phyloP scores from a whole-genome alignment of 257 asterid genomes.

The Lavandula angustifolia region DNA sequence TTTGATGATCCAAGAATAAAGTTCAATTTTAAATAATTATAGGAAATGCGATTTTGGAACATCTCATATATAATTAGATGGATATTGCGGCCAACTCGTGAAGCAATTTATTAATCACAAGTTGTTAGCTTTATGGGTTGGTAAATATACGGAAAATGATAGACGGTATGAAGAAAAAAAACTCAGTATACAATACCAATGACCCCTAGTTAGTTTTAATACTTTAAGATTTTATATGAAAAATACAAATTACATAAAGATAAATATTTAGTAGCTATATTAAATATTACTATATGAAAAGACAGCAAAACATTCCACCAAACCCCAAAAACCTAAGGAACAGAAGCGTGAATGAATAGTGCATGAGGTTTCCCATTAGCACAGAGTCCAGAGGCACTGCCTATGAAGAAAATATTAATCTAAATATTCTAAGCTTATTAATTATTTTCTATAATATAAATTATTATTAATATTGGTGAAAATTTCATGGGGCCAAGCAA shows the following conservation, averaged over 20 bases:
- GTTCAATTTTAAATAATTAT: not conserved
- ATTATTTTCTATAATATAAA: not conserved
- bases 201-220: not conserved
- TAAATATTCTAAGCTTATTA: not conserved
- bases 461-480: not conserved
- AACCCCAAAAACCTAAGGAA: conserved; percentile 24
- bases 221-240: not conserved
- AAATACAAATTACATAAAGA: not conserved
- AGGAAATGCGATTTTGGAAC: too few relatives aligned
- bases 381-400: conserved; percentile 27
- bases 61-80: too few relatives aligned
- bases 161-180: too few relatives aligned
- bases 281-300: not conserved
- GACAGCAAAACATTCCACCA: conserved; percentile 24
- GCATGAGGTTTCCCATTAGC: conserved; percentile 29
- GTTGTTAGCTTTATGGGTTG: not conserved
- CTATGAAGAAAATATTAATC: not conserved
- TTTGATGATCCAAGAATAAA: not conserved
- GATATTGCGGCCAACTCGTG: conserved; percentile 19
- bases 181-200: too few relatives aligned
- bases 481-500: conserved; percentile 23
- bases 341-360: conserved; percentile 35
- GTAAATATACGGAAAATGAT: too few relatives aligned
- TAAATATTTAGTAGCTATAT: not conserved
- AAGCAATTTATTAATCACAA: not conserved